phyloP scores from a whole-genome alignment of 768 basidiomycete species.

The Pulveroboletus ravenelii region DNA sequence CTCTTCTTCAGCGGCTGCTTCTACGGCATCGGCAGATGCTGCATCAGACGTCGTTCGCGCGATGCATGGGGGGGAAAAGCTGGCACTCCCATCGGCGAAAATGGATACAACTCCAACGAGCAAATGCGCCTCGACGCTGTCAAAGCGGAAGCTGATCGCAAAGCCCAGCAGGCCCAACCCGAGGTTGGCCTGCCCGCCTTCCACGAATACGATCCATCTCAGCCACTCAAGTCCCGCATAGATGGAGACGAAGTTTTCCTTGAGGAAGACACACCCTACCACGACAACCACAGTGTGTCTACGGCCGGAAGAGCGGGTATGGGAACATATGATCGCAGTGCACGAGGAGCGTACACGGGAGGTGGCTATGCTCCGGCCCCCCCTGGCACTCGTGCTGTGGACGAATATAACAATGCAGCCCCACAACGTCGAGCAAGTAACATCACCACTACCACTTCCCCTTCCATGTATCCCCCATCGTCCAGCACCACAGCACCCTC shows the following conservation, averaged over 20 bases:
- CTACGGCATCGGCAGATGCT: slow-evolving; percentile 80
- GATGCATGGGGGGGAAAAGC: slow-evolving; percentile 38
- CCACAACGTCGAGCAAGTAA: slow-evolving; percentile 39
- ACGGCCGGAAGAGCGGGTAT: slow-evolving; percentile 18
- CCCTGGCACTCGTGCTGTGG: slow-evolving; percentile 63
- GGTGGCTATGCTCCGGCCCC: slow-evolving; percentile 65
- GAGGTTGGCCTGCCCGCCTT: slow-evolving; percentile 76
- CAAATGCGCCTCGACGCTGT: slow-evolving; percentile 78
- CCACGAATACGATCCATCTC: slow-evolving; percentile 53
- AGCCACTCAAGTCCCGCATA: slow-evolving; percentile 59
- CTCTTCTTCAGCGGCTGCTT: slow-evolving; percentile 90
- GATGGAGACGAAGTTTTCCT: slow-evolving; percentile 54
- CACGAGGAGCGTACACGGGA: slow-evolving; percentile 35
- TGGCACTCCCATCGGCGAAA: slow-evolving; percentile 22
- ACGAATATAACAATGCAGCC: slow-evolving; percentile 61
- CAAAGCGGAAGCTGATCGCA: slow-evolving; percentile 82
- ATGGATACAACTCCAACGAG: slow-evolving; percentile 43
- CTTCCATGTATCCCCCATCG: slow-evolving; percentile 33
- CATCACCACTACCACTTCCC: slow-evolving; percentile 38
- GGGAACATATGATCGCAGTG: slow-evolving; percentile 31
- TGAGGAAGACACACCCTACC: slow-evolving; percentile 43
- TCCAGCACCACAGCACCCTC: slow-evolving; percentile 21
- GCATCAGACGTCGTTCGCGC: slow-evolving; percentile 54
- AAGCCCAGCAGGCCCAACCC: slow-evolving; percentile 53
- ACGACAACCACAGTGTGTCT: slow-evolving; percentile 27